Base-by-base conservation (phyloP, 805 yeast genomes). In the Alloascoidea africana region DNA sequence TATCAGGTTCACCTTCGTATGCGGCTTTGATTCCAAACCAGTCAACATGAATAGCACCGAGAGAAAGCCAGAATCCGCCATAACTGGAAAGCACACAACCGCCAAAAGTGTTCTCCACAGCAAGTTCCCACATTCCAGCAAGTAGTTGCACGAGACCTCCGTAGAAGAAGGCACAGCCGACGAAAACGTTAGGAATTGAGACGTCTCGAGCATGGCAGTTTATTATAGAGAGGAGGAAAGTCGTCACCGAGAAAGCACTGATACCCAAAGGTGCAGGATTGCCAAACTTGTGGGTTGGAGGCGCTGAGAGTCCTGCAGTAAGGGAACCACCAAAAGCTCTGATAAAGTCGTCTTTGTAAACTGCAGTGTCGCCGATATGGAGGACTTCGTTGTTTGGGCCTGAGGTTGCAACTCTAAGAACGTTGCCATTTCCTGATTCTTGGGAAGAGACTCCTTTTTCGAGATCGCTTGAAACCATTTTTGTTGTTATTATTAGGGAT, bases 241-340 rank as follows among this genome's bases (percentile, higher is more conserved):
- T 71, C 15, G 81, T 71, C 45, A 73, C 60, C 11, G 84, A 82
- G 56, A 79, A 79, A 17, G 79, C 82, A 18, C 75, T 70, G 41
- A 80, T 59, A 13, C 87, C 89, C 43, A 79, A 59, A 16, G 87
- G 87, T 36, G 80, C 81, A 17, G 89, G 87, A 48, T 79, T 79
- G 41, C 78, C 87, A 59, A 69, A 64, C 42, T 65, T 64, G 48
- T 73, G 65, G 36, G 55, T 50, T 4, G 76, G 65, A 40, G 60
- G 54, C 14, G 62, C 57, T 42, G 70, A 66, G 41, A 59, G 53
- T 39, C 61, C 65, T 13, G 66, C 65, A 48, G 63, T 60, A 44
- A 69, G 50, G 18, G 53, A 55, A 47, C 81, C 82, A 13, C 79
- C 82, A 49, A 76, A 75, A 2, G 83, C 85, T 23, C 61, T 60